Base-by-base conservation (phyloP, 192 early-diverging fungal genomes). In the Coemansia sp. region DNA sequence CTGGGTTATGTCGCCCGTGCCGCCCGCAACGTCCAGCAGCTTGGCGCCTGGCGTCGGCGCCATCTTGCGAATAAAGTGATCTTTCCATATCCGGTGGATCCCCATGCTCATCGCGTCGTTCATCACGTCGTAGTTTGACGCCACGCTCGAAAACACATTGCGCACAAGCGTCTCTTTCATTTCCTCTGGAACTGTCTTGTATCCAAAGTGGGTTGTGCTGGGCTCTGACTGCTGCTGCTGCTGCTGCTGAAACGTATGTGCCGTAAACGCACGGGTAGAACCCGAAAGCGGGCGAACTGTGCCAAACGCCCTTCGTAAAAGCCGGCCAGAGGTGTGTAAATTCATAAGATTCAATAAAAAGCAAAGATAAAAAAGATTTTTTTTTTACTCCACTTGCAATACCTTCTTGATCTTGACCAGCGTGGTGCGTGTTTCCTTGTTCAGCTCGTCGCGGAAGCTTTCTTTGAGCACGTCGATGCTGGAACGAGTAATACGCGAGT, bases 1-100 rank as follows among this genome's bases (percentile, higher is more conserved):
- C 76, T 96, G 88, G 0, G 93, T 92, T 72, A 99, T 96, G 59
- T 99, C 96, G 61, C 93, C 94, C 17, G 96, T 97, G 45, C 96
- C 96, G 23, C 96, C 96, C 14, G 96, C 96, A 40, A 99, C 96
- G 72, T 99, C 96, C 39, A 99, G 74, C 5, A 97, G 82, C 48
- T 83, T 85, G 28, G 92, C 93, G 8, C 83, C 84, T 5, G 87
- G 87, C 2, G 83, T 70, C 0, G 96, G 93, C 1, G 90, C 85
- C 76, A 99, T 80, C 16, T 71, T 80, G 18, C 84, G 81, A 53
- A 99, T 89, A 68, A 92, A 91, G 63, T 93, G 84, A 61, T 96
- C 92, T 63, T 99, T 99, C 96, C 96, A 99, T 30, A 96, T 64
- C 49, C 94, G 84, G 69, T 99, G 94, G 16, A 99, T 73, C 26